Evolutionary conservation across 768 basidiomycete genomes (phyloP).

Genomic region (Naematelia encephala): DNA sequence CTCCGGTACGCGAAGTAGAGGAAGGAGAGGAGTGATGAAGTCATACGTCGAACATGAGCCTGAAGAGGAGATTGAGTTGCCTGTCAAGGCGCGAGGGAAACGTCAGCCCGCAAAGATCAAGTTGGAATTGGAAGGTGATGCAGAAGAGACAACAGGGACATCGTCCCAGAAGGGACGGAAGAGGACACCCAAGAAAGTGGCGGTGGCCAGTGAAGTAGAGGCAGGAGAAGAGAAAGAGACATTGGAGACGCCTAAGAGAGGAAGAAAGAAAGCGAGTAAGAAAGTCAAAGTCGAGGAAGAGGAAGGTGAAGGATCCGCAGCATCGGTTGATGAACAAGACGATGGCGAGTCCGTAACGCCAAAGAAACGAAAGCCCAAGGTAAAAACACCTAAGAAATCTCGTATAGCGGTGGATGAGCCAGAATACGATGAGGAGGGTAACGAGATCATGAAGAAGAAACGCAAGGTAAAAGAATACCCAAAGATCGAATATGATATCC

Average conservation of each 20-base stretch:
- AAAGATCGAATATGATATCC: conserved; percentile 61
- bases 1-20: no score
- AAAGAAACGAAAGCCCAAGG: conserved; percentile 22
- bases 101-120: background rate
- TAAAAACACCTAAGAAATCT: conserved; percentile 40
- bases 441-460: conserved; percentile 48
- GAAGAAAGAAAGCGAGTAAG: conserved; percentile 3
- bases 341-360: conserved; percentile 10
- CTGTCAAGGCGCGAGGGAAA: background rate
- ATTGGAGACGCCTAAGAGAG: conserved; percentile 3
- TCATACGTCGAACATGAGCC: background rate
- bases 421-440: conserved; percentile 38
- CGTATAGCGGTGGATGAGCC: conserved; percentile 42
- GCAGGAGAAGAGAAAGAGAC: background rate
- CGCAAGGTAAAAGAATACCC: conserved; percentile 43
- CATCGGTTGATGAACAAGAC: conserved; percentile 6
- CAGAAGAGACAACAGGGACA: no score
- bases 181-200: background rate
- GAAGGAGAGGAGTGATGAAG: background rate
- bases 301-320: conserved; percentile 4
- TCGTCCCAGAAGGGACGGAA: background rate
- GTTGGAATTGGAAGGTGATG: background rate
- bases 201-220: background rate
- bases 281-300: conserved; percentile 8
- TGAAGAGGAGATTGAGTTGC: background rate